A percentile compares a stretch with the other conserved stretches of the same genome.
These are phyloP conservation scores for Suillus clintonianus DNA, from an alignment of 768 basidiomycete genomes.

Conservation along the genomic window DNA sequence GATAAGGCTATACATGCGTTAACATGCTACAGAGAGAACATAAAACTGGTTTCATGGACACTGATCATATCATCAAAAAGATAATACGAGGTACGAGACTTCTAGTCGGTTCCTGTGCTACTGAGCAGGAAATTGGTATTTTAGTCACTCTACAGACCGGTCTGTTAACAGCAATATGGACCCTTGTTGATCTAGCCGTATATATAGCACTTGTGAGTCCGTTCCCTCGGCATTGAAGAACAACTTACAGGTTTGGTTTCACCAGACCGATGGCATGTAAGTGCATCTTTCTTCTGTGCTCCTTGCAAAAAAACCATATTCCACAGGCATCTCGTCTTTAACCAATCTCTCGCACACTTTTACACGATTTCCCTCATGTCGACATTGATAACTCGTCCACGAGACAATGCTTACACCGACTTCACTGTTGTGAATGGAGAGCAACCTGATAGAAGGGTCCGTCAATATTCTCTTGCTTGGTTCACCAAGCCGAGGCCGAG, in stretches of 20 bases:
- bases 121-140: not conserved
- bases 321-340: conserved; percentile 30
- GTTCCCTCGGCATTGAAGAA: too few relatives aligned
- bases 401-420: conserved; percentile 15
- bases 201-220: conserved; percentile 25
- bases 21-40: conserved; percentile 30
- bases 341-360: conserved; percentile 34
- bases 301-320: not conserved
- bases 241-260: conserved; percentile 9
- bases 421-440: conserved; percentile 26
- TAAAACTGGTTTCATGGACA: conserved; percentile 38
- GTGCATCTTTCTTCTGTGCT: not conserved
- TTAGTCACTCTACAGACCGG: conserved; percentile 45
- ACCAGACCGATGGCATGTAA: conserved; percentile 22
- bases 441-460: conserved; percentile 22
- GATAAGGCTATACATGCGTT: not conserved
- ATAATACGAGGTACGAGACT: conserved; percentile 33
- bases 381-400: conserved; percentile 32
- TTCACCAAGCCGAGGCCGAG: conserved; percentile 1
- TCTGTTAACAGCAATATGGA: conserved; percentile 38
- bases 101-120: not conserved
- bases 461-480: conserved; percentile 5
- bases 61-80: conserved; percentile 38
- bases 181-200: conserved; percentile 31
- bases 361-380: conserved; percentile 39